phyloP scores from a whole-genome alignment of 139 green algal species.

The Chlamydomonas sp. region DNA sequence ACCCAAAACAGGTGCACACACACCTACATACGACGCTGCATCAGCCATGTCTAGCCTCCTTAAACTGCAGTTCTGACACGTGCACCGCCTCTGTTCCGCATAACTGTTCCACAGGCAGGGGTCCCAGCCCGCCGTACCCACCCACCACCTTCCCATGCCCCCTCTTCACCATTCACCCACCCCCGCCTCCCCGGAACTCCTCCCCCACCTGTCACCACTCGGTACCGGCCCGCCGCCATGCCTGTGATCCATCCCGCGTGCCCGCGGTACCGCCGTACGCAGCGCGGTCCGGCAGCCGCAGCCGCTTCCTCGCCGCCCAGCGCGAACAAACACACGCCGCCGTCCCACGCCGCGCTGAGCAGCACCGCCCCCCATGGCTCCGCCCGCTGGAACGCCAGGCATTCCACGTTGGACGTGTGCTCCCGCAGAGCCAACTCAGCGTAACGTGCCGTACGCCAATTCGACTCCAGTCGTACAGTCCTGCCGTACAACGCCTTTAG shows the following conservation, averaged over 20 bases:
- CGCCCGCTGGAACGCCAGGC: conserved; percentile 27
- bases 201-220: conserved; percentile 35
- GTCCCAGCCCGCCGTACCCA: background rate
- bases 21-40: background rate
- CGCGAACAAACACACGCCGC: conserved; percentile 34
- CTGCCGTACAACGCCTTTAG: background rate
- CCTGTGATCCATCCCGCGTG: conserved; percentile 43
- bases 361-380: conserved; percentile 28
- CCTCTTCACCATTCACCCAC: background rate
- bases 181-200: background rate
- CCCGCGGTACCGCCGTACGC: conserved; percentile 30
- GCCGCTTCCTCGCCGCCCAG: background rate
- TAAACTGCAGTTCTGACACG: too few relatives aligned
- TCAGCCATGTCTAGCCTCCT: background rate
- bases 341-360: conserved; percentile 37
- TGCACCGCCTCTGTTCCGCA: too few relatives aligned
- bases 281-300: conserved; percentile 10
- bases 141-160: background rate
- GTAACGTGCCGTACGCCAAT: conserved; percentile 11
- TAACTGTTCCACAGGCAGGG: too few relatives aligned
- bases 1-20: background rate
- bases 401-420: conserved; percentile 46
- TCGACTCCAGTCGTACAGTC: background rate
- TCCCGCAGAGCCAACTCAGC: conserved; percentile 15
- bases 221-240: conserved; percentile 35